Evolutionary conservation across 202 grass and related monocot genomes (phyloP).

Genomic region (Zizania palustris): DNA sequence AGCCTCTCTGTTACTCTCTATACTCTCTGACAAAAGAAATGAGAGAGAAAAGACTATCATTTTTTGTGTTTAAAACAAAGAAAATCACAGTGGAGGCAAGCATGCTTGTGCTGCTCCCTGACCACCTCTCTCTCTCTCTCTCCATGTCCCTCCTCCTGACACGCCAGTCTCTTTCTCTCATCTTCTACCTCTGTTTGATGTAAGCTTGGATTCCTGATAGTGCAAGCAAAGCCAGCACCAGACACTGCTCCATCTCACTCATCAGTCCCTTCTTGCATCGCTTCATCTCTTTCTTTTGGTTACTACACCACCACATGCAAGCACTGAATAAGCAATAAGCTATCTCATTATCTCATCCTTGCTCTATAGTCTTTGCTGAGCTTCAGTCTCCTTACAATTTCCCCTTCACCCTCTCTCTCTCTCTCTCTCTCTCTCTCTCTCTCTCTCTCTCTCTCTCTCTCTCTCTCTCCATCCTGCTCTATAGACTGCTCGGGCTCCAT

Average conservation of each 20-base stretch:
- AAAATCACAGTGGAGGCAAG: conserved; percentile 32
- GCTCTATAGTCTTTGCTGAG: background rate
- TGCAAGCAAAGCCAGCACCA: conserved; percentile 83
- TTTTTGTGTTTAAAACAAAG: conserved; percentile 30
- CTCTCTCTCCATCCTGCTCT: too few species aligned
- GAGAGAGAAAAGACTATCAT: conserved; percentile 9
- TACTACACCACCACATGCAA: background rate
- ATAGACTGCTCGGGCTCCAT: too few species aligned
- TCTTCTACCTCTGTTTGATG: conserved; percentile 19
- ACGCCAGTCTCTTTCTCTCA: conserved; percentile 40
- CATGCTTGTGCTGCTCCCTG: conserved; percentile 29
- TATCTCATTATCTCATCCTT: background rate
- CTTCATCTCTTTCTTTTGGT: too few species aligned
- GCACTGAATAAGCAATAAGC: conserved; percentile 1
- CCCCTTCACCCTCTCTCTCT: background rate
- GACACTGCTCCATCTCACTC: conserved; percentile 1
- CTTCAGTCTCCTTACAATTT: background rate
- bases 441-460: too few species aligned
- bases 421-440: too few species aligned
- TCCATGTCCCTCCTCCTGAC: conserved; percentile 40
- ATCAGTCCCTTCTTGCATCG: conserved; percentile 18
- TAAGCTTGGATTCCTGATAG: conserved; percentile 75
- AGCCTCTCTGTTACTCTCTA: too few species aligned
- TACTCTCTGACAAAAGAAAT: conserved; percentile 20
- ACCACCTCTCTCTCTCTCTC: too few species aligned